These are phyloP conservation scores for Uncinocarpus reesii DNA, from an alignment of 2,329 filamentous ascomycete species.

Conservation along the genomic window DNA sequence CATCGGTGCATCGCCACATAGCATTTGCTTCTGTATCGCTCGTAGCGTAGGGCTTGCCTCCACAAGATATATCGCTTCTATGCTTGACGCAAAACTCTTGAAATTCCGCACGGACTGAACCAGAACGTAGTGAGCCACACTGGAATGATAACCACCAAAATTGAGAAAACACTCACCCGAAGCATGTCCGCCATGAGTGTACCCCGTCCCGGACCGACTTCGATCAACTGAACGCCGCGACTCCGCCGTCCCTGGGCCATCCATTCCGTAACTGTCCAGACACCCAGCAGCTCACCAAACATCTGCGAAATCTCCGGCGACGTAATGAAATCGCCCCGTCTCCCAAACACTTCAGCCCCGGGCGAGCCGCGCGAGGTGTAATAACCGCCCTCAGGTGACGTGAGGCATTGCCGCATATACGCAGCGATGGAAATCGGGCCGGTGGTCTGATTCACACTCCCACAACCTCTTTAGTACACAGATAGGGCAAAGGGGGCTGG, in stretches of 20 bases:
- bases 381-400: slow-evolving; percentile 80
- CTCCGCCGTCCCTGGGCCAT: slow-evolving; percentile 71
- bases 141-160: too few species aligned
- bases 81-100: slow-evolving; percentile 60
- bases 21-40: slow-evolving; percentile 63
- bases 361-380: slow-evolving; percentile 61
- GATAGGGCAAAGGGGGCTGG: not conserved
- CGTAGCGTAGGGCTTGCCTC: slow-evolving; percentile 80
- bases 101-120: slow-evolving; percentile 72
- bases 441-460: slow-evolving; percentile 49
- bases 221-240: slow-evolving; percentile 74
- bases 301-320: slow-evolving; percentile 96
- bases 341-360: slow-evolving; percentile 78
- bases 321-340: slow-evolving; percentile 88
- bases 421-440: slow-evolving; percentile 84
- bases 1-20: slow-evolving; percentile 62
- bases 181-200: slow-evolving; percentile 97
- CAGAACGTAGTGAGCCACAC: not conserved
- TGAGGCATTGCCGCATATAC: slow-evolving; percentile 98
- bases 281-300: slow-evolving; percentile 85
- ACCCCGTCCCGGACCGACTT: slow-evolving; percentile 85
- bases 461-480: slow-evolving; percentile 6
- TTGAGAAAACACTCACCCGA: slow-evolving; percentile 64
- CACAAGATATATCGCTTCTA: slow-evolving; percentile 85
- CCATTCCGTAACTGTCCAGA: slow-evolving; percentile 97